These are phyloP conservation scores for Kurtzmaniella quercitrusa DNA, from an alignment of 1,139 yeast genomes.

Conservation along the genomic window DNA sequence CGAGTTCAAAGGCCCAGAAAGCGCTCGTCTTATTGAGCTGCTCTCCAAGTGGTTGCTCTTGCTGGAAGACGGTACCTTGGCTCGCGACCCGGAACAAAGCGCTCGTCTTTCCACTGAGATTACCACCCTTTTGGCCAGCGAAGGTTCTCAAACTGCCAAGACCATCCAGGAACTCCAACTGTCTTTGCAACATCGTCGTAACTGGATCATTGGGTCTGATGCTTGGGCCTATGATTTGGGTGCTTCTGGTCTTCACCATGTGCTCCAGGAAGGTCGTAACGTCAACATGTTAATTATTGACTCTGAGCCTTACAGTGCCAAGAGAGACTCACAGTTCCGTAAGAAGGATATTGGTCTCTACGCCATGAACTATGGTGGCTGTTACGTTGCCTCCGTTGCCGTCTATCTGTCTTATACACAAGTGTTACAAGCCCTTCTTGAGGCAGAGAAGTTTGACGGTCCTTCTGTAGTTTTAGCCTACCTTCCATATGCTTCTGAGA, in stretches of 20 bases:
- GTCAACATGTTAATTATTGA: constrained; percentile 85
- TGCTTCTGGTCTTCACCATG: constrained; percentile 85
- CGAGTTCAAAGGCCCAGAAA: constrained; percentile 42
- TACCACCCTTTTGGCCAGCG: constrained; percentile 39
- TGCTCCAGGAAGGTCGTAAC: constrained; percentile 70
- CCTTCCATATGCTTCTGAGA: constrained; percentile 68
- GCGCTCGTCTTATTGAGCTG: constrained; percentile 48
- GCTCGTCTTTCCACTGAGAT: constrained; percentile 31
- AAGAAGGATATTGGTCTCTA: constrained; percentile 93
- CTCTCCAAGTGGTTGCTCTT: constrained; percentile 68
- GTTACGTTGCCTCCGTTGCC: constrained; percentile 93
- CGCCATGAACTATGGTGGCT: constrained; percentile 90
- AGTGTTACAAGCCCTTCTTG: constrained; percentile 80
- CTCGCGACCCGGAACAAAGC: constrained; percentile 18
- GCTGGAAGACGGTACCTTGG: constrained; percentile 23
- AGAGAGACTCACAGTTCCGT: constrained; percentile 38
- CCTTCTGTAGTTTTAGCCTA: constrained; percentile 91
- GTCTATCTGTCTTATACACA: constrained; percentile 92
- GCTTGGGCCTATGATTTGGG: constrained; percentile 95
- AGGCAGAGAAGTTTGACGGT: constrained; percentile 84
- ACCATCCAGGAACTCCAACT: constrained; percentile 44
- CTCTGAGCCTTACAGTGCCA: constrained; percentile 72
- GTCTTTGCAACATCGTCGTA: constrained; percentile 45
- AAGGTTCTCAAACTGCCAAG: constrained; percentile 33
- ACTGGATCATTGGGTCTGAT: constrained; percentile 92